Base-by-base conservation (phyloP, 768 basidiomycete genomes). In the Rhizopogon roseolus region DNA sequence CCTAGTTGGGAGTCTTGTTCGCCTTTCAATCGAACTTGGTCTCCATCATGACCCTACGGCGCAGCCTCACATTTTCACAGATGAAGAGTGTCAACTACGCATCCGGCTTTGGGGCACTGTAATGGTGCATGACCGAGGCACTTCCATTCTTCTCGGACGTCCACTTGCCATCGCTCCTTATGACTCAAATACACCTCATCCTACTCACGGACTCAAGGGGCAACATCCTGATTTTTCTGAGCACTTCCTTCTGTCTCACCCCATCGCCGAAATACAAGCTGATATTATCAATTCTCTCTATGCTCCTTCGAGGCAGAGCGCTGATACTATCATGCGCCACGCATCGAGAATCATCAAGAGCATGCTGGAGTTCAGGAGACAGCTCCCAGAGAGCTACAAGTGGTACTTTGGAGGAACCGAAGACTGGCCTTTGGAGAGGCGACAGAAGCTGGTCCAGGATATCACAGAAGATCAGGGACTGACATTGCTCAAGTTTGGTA, bases 211-310 rank as follows among this genome's bases (percentile, higher is more conserved):
- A n/a, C 49, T 64, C 14, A 56, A 64, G 7, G 64, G 63, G 41
- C 67, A 68, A 41, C 60, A 43, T 7, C 49, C 54, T 27, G 82
- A 88, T 48, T 81, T 86, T 59, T 89, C 88, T 3, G 88, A 90
- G 61, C 89, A 93, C 65, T 93, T 92, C 65, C 77, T 86, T 50
- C 73, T 85, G 25, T 90, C 87, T 17, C 81, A 84, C 50, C 84
- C 87, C 7, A 76, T 93, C 43, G 85, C 85, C 22, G 88, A 90
- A 58, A 90, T 93, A 54, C 91, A 93, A 59, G 91, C 90, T 4
- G 91, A 93, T 57, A 90, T 93, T 55, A 88, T 93, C 73, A 90
- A 89, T 64, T 89, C 88, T 9, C 76, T 93, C 7, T 93, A 93
- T 63, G 77, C 82, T 7, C 90, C 91, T 1, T 82, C 84, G n/a